A percentile compares a stretch with the other conserved stretches of the same genome.
phyloP scores from a whole-genome alignment of 2,329 filamentous ascomycete genomes.

The Aspergillus uvarum region DNA sequence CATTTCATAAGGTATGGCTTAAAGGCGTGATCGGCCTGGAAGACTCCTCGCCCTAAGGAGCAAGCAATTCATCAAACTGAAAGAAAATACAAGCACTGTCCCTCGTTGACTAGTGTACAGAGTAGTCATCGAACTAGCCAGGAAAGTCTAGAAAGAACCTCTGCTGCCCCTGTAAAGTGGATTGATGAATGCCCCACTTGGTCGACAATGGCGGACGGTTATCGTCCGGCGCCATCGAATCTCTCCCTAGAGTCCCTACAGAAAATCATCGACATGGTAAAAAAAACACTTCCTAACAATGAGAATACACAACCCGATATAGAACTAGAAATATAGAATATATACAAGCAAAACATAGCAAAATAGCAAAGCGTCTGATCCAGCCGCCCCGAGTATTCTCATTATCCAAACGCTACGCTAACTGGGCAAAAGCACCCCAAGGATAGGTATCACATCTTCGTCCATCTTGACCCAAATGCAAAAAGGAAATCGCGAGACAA shows the following conservation, averaged over 20 bases:
- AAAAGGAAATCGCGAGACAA: neutral
- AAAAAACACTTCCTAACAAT: too few relatives aligned
- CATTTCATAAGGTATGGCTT: too few relatives aligned
- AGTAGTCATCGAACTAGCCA: neutral
- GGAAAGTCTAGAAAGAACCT: neutral
- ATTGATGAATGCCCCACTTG: neutral
- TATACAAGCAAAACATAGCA: neutral
- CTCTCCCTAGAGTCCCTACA: too few relatives aligned
- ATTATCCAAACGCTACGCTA: slow-evolving; percentile 9
- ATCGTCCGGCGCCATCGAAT: neutral
- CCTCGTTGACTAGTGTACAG: neutral
- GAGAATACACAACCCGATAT: too few relatives aligned
- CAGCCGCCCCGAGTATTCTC: neutral
- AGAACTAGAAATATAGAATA: neutral
- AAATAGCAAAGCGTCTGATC: neutral
- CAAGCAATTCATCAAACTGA: too few relatives aligned
- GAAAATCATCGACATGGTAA: too few relatives aligned
- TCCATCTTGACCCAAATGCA: neutral
- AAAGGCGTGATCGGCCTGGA: too few relatives aligned
- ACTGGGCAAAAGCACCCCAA: neutral
- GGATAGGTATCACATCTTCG: slow-evolving; percentile 7
- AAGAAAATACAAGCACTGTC: neutral
- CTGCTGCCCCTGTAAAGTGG: neutral
- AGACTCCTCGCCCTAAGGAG: too few relatives aligned
- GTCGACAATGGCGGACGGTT: neutral